These are phyloP conservation scores for Tuber brumale DNA, from an alignment of 495 filamentous ascomycete species.

Conservation along the genomic window DNA sequence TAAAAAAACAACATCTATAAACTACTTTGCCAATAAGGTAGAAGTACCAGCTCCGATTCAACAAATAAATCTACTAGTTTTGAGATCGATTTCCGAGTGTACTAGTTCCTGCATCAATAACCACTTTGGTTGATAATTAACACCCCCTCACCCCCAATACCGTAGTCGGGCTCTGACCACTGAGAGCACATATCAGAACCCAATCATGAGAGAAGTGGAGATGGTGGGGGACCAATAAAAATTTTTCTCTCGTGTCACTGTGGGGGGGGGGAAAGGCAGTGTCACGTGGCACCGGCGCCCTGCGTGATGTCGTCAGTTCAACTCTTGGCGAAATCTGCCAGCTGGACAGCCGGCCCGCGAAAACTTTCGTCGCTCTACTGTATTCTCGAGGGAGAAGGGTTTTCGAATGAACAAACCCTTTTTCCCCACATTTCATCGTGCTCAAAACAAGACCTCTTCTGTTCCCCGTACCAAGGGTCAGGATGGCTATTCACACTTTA, in stretches of 20 bases:
- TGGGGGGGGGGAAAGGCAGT: neutral
- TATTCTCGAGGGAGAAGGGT: neutral
- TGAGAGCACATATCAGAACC: neutral
- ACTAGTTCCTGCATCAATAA: neutral
- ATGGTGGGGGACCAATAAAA: neutral
- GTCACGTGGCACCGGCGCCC: neutral
- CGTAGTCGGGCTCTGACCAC: neutral
- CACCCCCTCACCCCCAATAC: neutral
- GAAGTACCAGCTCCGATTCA: neutral
- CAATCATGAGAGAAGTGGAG: neutral
- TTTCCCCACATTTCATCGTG: neutral
- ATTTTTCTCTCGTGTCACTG: neutral
- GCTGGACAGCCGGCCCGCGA: neutral
- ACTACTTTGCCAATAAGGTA: neutral
- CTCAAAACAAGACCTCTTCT: neutral
- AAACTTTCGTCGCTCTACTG: neutral
- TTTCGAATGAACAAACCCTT: neutral
- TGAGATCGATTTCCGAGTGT: neutral
- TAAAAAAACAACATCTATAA: neutral
- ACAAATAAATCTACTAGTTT: neutral
- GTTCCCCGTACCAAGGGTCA: neutral
- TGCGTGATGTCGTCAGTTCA: conserved; percentile 1
- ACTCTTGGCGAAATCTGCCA: neutral
- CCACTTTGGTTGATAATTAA: neutral
- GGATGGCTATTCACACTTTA: neutral